phyloP scores from a whole-genome alignment of 2,329 filamentous ascomycete genomes.

The Fusarium guadeloupense region DNA sequence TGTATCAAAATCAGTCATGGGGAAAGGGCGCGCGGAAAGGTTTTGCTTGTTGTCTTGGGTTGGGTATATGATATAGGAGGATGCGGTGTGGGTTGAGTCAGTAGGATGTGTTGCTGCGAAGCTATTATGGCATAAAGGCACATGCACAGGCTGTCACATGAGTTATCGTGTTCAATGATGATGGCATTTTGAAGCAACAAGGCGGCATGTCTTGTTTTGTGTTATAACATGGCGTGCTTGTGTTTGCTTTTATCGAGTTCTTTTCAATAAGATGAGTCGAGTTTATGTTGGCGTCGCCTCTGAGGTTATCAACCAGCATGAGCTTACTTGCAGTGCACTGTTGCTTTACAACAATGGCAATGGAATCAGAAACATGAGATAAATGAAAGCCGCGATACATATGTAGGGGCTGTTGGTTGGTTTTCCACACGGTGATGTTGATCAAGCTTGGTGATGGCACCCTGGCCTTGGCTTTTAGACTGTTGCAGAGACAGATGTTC shows the following conservation, averaged over 20 bases:
- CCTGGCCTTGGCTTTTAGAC: no score
- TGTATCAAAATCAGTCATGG: slow-evolving; percentile 40
- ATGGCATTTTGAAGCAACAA: slow-evolving; percentile 18
- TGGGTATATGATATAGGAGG: slow-evolving; percentile 36
- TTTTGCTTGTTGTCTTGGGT: slow-evolving; percentile 37
- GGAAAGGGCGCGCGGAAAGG: slow-evolving; percentile 28
- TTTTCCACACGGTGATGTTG: no score
- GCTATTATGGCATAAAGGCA: slow-evolving; percentile 21
- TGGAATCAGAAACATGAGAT: no score
- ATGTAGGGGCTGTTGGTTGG: no score
- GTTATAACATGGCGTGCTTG: neutral
- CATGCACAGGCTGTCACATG: slow-evolving; percentile 6
- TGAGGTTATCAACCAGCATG: no score
- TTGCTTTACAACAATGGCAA: no score
- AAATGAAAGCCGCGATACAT: no score
- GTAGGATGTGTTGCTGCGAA: slow-evolving; percentile 18
- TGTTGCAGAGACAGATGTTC: no score
- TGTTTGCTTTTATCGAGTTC: neutral
- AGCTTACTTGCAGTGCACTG: no score
- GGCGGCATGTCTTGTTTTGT: neutral
- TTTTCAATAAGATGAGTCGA: neutral
- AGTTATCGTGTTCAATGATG: slow-evolving; percentile 29
- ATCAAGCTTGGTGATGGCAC: no score
- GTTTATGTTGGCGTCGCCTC: neutral
- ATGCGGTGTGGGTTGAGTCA: slow-evolving; percentile 11